These are phyloP conservation scores for Stemphylium vesicarium DNA, from an alignment of 2,329 filamentous ascomycete species.

Conservation along the genomic window DNA sequence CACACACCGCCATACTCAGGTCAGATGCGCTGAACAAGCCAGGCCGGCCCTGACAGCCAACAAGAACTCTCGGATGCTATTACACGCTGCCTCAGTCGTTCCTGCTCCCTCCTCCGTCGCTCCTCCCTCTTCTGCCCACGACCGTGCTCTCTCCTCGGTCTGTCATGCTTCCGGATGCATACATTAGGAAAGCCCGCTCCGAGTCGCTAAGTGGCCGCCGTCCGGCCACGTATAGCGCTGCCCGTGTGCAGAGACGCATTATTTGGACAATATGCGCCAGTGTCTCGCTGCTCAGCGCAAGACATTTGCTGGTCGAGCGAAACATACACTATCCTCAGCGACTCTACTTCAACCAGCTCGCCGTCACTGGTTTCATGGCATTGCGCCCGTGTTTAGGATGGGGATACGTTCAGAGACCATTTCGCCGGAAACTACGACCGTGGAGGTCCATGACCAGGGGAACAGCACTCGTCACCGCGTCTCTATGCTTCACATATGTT, in stretches of 20 bases:
- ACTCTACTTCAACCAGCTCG: conserved; percentile 21
- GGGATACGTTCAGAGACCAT: not conserved
- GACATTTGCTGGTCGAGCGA: conserved; percentile 27
- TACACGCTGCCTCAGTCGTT: not conserved
- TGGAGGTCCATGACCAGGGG: not conserved
- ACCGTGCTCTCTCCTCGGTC: not conserved
- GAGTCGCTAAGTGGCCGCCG: not conserved
- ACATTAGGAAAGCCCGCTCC: not conserved
- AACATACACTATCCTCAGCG: conserved; percentile 32
- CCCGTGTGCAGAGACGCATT: conserved; percentile 1
- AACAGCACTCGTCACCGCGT: not conserved
- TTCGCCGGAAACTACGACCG: not conserved
- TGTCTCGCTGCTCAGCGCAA: conserved; percentile 24
- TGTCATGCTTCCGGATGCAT: not conserved
- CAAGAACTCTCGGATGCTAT: not conserved
- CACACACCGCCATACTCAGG: not conserved
- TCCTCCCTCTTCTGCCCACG: not conserved
- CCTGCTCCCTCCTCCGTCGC: not conserved
- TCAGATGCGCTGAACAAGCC: not conserved
- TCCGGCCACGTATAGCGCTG: not conserved
- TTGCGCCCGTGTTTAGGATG: not conserved
- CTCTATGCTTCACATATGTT: conserved; percentile 20
- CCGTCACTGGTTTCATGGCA: not conserved
- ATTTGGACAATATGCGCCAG: conserved; percentile 22
- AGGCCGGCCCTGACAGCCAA: not conserved